A percentile compares a stretch with the other conserved stretches of the same genome.
Evolutionary conservation across 2,329 filamentous ascomycete species (phyloP).

Genomic region (Penicillium corylophilum): DNA sequence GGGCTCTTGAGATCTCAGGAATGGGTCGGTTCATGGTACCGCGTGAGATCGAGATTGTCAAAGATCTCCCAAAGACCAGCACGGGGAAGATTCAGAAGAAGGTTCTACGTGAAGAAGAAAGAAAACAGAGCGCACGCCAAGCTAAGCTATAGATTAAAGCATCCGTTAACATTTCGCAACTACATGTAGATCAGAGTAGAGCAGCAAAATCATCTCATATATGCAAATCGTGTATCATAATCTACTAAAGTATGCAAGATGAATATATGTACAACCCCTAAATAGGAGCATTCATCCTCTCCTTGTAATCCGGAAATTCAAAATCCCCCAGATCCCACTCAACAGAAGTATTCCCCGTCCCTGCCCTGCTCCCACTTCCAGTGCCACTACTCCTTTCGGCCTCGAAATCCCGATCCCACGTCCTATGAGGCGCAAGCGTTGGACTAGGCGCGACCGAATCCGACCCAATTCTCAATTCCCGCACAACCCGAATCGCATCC

Average conservation of each 20-base stretch:
- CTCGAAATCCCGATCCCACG: conserved; percentile 6
- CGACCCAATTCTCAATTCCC: conserved; percentile 27
- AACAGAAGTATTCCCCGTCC: conserved; percentile 2
- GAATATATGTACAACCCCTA: conserved; percentile 1
- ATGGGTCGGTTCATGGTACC: conserved; percentile 92
- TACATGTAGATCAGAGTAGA: no score
- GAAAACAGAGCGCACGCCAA: conserved; percentile 38
- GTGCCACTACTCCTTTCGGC: not conserved
- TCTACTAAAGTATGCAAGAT: conserved; percentile 4
- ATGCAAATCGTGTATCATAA: not conserved
- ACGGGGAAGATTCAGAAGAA: conserved; percentile 98
- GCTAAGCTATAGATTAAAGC: no score
- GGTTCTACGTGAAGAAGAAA: conserved; percentile 81
- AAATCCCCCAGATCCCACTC: conserved; percentile 24
- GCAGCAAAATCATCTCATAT: not conserved
- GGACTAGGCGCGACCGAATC: conserved; percentile 7
- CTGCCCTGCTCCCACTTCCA: not conserved
- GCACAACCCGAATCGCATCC: conserved; percentile 30
- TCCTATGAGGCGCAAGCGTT: not conserved
- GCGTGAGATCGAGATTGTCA: conserved; percentile 71
- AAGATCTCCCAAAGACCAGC: conserved; percentile 90
- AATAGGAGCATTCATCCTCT: conserved; percentile 23
- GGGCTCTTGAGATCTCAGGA: conserved; percentile 74
- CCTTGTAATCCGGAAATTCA: conserved; percentile 26
- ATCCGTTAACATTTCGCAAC: no score